Conservation (phyloP, 176 grass and related monocot species). For the Neostapfia colusana region DNA sequence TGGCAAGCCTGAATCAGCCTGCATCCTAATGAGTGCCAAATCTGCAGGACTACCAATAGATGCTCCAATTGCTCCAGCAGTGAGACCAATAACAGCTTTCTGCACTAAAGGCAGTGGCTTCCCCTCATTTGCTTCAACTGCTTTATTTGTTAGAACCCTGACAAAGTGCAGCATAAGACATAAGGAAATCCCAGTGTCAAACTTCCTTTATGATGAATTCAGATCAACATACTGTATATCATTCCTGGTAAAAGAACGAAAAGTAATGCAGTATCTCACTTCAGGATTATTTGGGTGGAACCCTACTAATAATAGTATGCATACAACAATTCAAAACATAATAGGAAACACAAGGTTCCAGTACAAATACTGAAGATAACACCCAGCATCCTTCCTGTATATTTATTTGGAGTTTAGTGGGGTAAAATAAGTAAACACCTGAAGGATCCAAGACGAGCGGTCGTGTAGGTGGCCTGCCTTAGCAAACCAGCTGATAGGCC, state of each 20-base stretch:
- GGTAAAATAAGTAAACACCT: slow-evolving; percentile 47
- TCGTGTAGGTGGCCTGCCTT: slow-evolving; percentile 88
- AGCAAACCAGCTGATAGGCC: slow-evolving; percentile 88
- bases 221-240: not conserved
- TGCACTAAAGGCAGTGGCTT: slow-evolving; percentile 78
- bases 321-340: slow-evolving; percentile 9
- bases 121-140: slow-evolving; percentile 90
- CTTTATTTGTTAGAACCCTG: slow-evolving; percentile 95
- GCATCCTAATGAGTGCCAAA: slow-evolving; percentile 91
- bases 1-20: slow-evolving; percentile 90
- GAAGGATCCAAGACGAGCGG: slow-evolving; percentile 78
- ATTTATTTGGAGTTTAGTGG: slow-evolving; percentile 6
- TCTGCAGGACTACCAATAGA: slow-evolving; percentile 83
- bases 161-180: slow-evolving; percentile 2
- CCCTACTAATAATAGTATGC: not conserved
- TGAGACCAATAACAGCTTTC: slow-evolving; percentile 84
- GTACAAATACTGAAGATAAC: not conserved
- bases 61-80: slow-evolving; percentile 86
- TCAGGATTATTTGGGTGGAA: not conserved
- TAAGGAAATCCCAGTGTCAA: not conserved
- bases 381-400: not conserved
- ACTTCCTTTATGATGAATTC: not conserved
- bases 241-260: not conserved
- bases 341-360: not conserved
- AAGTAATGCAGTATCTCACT: not conserved